These are phyloP conservation scores for Calocera cornea DNA, from an alignment of 768 basidiomycete genomes.

Conservation along the genomic window DNA sequence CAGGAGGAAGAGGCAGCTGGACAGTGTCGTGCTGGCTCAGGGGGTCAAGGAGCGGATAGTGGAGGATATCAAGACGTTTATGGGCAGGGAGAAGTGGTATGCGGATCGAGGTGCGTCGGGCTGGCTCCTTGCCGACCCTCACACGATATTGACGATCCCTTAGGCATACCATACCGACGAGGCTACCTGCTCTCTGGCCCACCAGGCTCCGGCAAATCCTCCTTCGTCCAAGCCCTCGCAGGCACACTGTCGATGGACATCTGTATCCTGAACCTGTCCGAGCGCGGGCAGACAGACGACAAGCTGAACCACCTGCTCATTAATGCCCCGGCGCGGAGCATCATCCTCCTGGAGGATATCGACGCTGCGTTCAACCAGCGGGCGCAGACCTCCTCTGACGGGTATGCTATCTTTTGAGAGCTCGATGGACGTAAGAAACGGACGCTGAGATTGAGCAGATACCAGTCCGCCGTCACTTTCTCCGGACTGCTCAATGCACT, in stretches of 20 bases:
- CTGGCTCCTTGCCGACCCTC: background rate
- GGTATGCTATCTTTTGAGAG: conserved; percentile 37
- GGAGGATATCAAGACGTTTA: conserved; percentile 65
- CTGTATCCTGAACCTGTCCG: conserved; percentile 86
- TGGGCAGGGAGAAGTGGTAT: conserved; percentile 82
- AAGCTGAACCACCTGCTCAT: conserved; percentile 87
- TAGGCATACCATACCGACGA: conserved; percentile 92
- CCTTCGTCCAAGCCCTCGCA: conserved; percentile 94
- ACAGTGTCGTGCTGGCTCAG: conserved; percentile 74
- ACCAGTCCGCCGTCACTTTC: conserved; percentile 91
- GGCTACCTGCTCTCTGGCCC: conserved; percentile 93
- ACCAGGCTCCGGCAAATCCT: conserved; percentile 95
- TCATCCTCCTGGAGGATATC: conserved; percentile 93
- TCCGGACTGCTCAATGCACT: conserved; percentile 94
- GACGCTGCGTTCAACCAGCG: conserved; percentile 95
- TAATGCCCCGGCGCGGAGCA: conserved; percentile 81
- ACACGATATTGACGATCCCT: background rate
- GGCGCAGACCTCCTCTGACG: conserved; percentile 79
- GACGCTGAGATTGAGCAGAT: conserved; percentile 43
- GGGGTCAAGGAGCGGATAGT: conserved; percentile 80
- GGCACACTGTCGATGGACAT: conserved; percentile 90
- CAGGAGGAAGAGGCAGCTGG: conserved; percentile 66
- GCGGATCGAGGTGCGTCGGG: conserved; percentile 67
- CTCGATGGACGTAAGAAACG: background rate
- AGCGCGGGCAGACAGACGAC: conserved; percentile 91